These are phyloP conservation scores for Sugiyamaella xylanicola DNA, from an alignment of 1,139 yeast species.

Conservation along the genomic window DNA sequence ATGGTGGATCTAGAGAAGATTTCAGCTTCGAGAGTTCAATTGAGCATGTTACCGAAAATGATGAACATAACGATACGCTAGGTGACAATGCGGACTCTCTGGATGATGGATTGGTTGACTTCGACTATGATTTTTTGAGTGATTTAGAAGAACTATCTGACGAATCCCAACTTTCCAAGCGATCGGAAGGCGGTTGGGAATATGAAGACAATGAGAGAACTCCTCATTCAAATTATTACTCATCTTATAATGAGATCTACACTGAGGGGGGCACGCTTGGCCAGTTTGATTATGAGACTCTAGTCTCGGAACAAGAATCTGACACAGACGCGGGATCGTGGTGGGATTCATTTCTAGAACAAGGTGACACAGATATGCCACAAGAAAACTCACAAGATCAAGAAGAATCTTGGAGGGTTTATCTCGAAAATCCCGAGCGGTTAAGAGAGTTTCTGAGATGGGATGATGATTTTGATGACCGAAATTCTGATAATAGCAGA, in stretches of 20 bases:
- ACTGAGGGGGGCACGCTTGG: not conserved
- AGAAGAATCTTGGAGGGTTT: conserved; percentile 11
- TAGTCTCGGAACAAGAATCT: not conserved
- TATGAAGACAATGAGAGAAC: not conserved
- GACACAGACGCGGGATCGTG: not conserved
- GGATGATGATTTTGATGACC: conserved; percentile 8
- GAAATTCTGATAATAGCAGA: not conserved
- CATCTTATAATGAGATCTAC: not conserved
- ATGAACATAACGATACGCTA: not conserved
- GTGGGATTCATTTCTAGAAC: conserved; percentile 5
- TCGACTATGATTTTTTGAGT: not conserved
- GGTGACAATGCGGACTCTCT: not conserved
- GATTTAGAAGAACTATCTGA: not conserved
- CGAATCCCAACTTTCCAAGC: not conserved
- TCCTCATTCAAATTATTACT: not conserved
- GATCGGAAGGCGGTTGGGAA: not conserved
- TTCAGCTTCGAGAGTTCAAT: not conserved
- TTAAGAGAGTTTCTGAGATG: conserved; percentile 7
- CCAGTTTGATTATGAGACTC: not conserved
- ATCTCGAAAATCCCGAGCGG: conserved; percentile 6
- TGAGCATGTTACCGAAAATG: not conserved
- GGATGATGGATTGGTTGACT: not conserved
- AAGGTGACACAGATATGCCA: not conserved
- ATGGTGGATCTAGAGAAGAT: not conserved
- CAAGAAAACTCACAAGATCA: not conserved